Evolutionary conservation across 306 rosid species (phyloP).

Genomic region (Fagus crenata): DNA sequence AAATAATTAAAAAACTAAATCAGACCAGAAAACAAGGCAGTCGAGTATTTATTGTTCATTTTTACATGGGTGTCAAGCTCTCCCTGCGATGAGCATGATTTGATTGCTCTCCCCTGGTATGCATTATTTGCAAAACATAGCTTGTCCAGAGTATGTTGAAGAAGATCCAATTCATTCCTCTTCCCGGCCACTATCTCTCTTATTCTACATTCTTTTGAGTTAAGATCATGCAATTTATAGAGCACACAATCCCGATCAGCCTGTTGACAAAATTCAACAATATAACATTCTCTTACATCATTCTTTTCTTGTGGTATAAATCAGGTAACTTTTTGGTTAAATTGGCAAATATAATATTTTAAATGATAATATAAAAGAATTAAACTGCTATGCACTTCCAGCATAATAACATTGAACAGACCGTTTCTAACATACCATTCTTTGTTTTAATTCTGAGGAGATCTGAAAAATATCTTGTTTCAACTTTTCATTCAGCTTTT

Average conservation of each 20-base stretch:
- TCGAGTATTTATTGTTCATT: not conserved
- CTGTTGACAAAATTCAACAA: not conserved
- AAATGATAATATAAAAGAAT: too few species aligned
- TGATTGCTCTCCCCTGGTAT: not conserved
- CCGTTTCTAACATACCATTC: not conserved
- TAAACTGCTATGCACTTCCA: too few species aligned
- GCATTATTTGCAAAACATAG: conserved; percentile 30
- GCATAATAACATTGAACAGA: too few species aligned
- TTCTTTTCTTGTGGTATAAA: too few species aligned
- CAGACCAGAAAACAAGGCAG: too few species aligned
- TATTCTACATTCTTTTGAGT: not conserved
- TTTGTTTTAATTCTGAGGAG: not conserved
- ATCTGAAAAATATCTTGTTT: not conserved
- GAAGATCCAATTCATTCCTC: conserved; percentile 1
- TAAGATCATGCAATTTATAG: not conserved
- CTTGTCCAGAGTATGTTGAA: conserved; percentile 25
- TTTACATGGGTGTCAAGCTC: conserved; percentile 18
- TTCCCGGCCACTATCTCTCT: not conserved
- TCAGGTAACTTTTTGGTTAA: too few species aligned
- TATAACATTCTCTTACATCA: not conserved
- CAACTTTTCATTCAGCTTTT: not conserved
- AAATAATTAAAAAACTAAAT: not conserved
- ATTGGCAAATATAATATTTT: too few species aligned
- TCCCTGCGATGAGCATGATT: not conserved
- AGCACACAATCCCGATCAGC: not conserved